A percentile compares a stretch with the other conserved stretches of the same genome.
Conservation (phyloP, 2,329 filamentous ascomycete species). For the Penicillium sp. region DNA sequence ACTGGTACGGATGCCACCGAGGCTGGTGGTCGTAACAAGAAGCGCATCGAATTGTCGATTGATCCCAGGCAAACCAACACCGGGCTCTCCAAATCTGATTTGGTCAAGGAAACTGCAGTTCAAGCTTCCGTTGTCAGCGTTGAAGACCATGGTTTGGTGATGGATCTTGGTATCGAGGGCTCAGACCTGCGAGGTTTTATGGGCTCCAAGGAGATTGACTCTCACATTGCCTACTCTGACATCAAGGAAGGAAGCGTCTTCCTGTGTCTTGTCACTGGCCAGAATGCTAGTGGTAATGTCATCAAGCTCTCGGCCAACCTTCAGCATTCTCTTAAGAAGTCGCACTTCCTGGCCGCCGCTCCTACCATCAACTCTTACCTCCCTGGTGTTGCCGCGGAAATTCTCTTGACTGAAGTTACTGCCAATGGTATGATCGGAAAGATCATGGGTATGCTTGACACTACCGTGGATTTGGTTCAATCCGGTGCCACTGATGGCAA, state of each 20-base stretch:
- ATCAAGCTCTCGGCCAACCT: conserved; percentile 81
- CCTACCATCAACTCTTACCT: conserved; percentile 89
- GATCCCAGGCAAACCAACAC: conserved; percentile 78
- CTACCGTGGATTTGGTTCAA: conserved; percentile 88
- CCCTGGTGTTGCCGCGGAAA: conserved; percentile 86
- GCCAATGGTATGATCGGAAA: conserved; percentile 81
- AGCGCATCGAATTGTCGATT: conserved; percentile 84
- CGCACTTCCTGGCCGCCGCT: conserved; percentile 71
- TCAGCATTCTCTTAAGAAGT: conserved; percentile 67
- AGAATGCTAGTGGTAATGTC: conserved; percentile 77
- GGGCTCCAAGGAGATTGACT: conserved; percentile 77
- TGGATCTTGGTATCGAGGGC: conserved; percentile 81
- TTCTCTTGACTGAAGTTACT: conserved; percentile 77
- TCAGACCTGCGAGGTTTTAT: conserved; percentile 78
- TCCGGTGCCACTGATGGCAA: conserved; percentile 74
- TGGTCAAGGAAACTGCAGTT: conserved; percentile 75
- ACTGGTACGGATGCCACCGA: conserved; percentile 62
- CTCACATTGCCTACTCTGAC: conserved; percentile 65
- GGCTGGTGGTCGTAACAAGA: conserved; percentile 68
- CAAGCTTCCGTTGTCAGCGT: conserved; percentile 89
- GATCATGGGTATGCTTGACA: conserved; percentile 87
- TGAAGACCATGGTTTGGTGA: conserved; percentile 94
- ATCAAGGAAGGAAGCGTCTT: conserved; percentile 84
- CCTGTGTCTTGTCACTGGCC: conserved; percentile 77
- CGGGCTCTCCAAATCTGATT: conserved; percentile 71